These are phyloP conservation scores for Neofusicoccum umdonicola DNA, from an alignment of 2,329 filamentous ascomycete genomes.

Conservation along the genomic window DNA sequence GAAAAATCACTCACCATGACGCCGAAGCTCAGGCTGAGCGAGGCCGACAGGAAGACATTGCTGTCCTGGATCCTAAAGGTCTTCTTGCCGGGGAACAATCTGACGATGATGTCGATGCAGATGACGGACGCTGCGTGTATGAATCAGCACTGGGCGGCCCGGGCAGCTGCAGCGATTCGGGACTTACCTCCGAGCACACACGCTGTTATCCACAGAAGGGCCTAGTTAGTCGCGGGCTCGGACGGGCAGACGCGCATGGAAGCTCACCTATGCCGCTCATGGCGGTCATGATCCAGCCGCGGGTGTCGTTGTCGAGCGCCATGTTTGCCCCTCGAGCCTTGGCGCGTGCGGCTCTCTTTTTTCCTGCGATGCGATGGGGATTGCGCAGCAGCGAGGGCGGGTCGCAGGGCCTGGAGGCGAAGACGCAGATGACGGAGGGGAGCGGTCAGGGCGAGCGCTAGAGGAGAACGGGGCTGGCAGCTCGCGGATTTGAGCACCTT, in stretches of 20 bases:
- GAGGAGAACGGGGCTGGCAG: neutral
- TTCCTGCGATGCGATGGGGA: neutral
- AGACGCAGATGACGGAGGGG: neutral
- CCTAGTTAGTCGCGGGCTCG: neutral
- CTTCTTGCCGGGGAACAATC: slow-evolving; percentile 67
- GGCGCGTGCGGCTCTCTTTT: neutral
- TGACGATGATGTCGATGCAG: slow-evolving; percentile 77
- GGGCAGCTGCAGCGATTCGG: slow-evolving; percentile 2
- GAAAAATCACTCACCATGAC: slow-evolving; percentile 68
- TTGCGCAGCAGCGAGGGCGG: neutral
- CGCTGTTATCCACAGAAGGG: slow-evolving; percentile 24
- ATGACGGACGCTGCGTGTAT: slow-evolving; percentile 68
- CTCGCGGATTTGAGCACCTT: slow-evolving; percentile 13
- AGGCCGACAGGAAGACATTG: slow-evolving; percentile 81
- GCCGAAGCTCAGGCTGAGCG: slow-evolving; percentile 88
- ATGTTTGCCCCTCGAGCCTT: slow-evolving; percentile 11
- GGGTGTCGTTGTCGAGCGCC: slow-evolving; percentile 58
- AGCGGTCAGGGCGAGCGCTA: neutral
- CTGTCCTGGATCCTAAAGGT: slow-evolving; percentile 87
- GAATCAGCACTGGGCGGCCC: slow-evolving; percentile 11
- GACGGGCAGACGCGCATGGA: slow-evolving; percentile 13
- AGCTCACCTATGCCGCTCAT: slow-evolving; percentile 71
- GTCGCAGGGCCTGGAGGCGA: neutral
- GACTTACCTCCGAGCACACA: slow-evolving; percentile 37
- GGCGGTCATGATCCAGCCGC: slow-evolving; percentile 88